Conservation (phyloP, 2,329 filamentous ascomycete genomes). For the Stachybotrys echinatus region DNA sequence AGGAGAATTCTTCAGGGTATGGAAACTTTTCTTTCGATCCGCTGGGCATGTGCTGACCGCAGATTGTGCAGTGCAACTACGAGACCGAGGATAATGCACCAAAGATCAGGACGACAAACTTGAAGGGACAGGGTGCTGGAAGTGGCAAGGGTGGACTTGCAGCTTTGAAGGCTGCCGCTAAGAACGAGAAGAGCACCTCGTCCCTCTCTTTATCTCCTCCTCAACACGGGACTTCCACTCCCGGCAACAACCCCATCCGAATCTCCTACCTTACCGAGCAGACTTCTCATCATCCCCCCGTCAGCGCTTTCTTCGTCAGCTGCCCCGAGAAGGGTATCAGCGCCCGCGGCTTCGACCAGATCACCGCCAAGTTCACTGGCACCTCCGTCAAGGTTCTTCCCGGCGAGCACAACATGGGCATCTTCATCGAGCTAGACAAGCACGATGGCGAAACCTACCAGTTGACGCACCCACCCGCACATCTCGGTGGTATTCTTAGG, state of each 20-base stretch:
- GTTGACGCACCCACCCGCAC: constrained; percentile 89
- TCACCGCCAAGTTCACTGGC: constrained; percentile 96
- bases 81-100: constrained; percentile 78
- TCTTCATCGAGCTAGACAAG: constrained; percentile 82
- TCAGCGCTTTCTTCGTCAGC: constrained; percentile 91
- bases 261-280: constrained; percentile 96
- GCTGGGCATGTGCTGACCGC: constrained; percentile 6
- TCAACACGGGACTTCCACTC: constrained; percentile 34
- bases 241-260: constrained; percentile 51
- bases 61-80: constrained; percentile 73
- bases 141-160: constrained; percentile 38
- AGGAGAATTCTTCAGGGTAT: constrained; percentile 92
- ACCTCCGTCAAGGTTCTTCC: constrained; percentile 89
- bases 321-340: constrained; percentile 87
- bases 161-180: constrained; percentile 40
- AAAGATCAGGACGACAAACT: constrained; percentile 48
- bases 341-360: constrained; percentile 89
- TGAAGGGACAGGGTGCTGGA: constrained; percentile 26
- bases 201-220: constrained; percentile 46
- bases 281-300: constrained; percentile 94
- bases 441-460: constrained; percentile 87
- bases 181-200: constrained; percentile 39
- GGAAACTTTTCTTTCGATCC: constrained; percentile 15
- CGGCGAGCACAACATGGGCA: constrained; percentile 90
- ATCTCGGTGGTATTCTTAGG: constrained; percentile 80